Base-by-base conservation (phyloP, 1,284 basidiomycete species). In the Thecaphora thlaspeos region DNA sequence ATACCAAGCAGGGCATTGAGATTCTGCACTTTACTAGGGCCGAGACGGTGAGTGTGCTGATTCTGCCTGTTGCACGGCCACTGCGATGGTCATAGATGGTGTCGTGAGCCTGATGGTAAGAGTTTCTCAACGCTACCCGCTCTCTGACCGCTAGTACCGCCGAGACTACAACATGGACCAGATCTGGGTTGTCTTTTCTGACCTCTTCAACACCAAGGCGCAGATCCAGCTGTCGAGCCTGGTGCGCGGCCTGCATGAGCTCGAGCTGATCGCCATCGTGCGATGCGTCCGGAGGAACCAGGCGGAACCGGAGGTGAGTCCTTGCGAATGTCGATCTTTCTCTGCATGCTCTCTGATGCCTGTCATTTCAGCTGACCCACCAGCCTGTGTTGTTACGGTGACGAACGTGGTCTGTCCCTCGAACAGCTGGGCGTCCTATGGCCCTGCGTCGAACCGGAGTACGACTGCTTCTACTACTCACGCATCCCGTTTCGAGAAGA, bases 401-500 rank as follows among this genome's bases (percentile, higher is more conserved):
- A 8, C 14, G 28, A 8, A 30, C 28, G 14, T 14, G 7, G 14
- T 30, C 28, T 7, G 8, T 8, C 4, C 15, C 4, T 18, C 12
- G 7, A 7, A 8, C 32, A 59, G 47, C 39, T 76, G 15, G 71
- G 65, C 12, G 44, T 73, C 1, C 61, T 76, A 15, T 59, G 55
- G 37, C 73, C 74, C n/a, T 44, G 55, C 17, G 48, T 67, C 2
- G 57, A 62, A 17, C 48, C 64, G 22, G 55, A 59, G 18, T 58
- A 50, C 36, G 66, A 74, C 34, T 66, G 48, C 47, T 66, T 74
- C 44, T 57, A 55, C 49, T 61, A 63, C 39, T 32, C 60, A 8
- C 70, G 93, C 88, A 86, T 95, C 82, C 94, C 94, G 0, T 97
- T 96, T 73, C 89, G 91, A 3, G 92, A 97, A 72, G 94, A 98